phyloP scores from a whole-genome alignment of 2,329 filamentous ascomycete genomes.

The Kalmusia sp. region DNA sequence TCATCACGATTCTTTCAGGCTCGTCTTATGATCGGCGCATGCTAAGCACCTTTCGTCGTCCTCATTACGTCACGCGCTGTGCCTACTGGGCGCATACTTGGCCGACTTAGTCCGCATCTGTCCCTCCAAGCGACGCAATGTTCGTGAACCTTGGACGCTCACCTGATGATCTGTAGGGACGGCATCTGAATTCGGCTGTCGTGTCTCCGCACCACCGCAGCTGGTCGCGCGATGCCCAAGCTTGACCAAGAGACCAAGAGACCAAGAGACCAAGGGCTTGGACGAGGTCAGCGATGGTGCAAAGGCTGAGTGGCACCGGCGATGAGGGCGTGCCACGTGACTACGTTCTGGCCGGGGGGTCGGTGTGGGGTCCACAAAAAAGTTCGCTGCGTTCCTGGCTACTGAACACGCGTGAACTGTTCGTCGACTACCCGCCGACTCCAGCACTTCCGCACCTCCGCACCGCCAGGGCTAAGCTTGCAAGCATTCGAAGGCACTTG shows the following conservation, averaged over 20 bases:
- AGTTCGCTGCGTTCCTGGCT: too few species aligned
- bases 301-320: too few species aligned
- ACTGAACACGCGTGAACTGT: too few species aligned
- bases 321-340: too few species aligned
- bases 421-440: too few species aligned
- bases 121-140: too few species aligned
- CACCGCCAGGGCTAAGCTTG: too few species aligned
- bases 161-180: background rate
- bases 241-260: slow-evolving; percentile 3
- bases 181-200: background rate
- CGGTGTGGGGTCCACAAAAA: too few species aligned
- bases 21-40: background rate
- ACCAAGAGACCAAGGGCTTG: background rate
- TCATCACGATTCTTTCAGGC: background rate
- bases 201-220: background rate
- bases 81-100: background rate
- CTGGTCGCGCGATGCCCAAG: background rate
- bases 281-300: slow-evolving; percentile 4
- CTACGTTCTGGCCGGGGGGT: too few species aligned
- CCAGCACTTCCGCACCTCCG: too few species aligned
- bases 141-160: too few species aligned
- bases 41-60: background rate
- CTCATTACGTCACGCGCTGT: background rate
- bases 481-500: too few species aligned
- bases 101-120: background rate